Evolutionary conservation across 2,329 filamentous ascomycete genomes (phyloP).

Genomic region (Xylaria sp.): DNA sequence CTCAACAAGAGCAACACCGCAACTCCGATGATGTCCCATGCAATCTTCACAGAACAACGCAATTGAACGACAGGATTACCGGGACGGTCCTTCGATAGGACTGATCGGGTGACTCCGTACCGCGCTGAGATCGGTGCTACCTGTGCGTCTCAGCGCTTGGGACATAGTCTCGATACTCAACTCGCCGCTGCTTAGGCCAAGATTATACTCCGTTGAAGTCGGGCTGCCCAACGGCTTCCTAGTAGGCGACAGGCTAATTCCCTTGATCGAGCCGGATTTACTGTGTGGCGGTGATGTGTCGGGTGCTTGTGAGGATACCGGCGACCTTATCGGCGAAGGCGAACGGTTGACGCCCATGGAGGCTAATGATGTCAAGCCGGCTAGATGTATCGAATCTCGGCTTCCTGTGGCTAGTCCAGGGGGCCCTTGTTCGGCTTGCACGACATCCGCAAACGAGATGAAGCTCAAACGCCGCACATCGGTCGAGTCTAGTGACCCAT

Average conservation of each 20-base stretch:
- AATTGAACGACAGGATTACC: constrained; percentile 33
- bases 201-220: constrained; percentile 62
- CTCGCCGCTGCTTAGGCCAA: constrained; percentile 66
- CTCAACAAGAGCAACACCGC: constrained; percentile 10
- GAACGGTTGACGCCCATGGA: constrained; percentile 70
- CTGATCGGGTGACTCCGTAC: constrained; percentile 68
- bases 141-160: constrained; percentile 86
- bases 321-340: constrained; percentile 82
- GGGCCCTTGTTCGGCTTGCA: constrained; percentile 82
- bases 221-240: constrained; percentile 73
- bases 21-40: not conserved
- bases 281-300: constrained; percentile 80
- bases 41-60: constrained; percentile 7
- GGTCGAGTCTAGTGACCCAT: constrained; percentile 78
- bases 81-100: constrained; percentile 61
- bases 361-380: constrained; percentile 71
- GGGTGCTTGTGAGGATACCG: constrained; percentile 75
- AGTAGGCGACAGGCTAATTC: constrained; percentile 75
- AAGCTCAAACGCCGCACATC: constrained; percentile 90
- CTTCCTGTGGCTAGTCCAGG: constrained; percentile 62
- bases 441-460: constrained; percentile 96
- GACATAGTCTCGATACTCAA: constrained; percentile 94
- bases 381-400: constrained; percentile 76
- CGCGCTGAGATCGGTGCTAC: constrained; percentile 78
- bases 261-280: constrained; percentile 78